Base-by-base conservation (phyloP, 2,329 filamentous ascomycete species). In the Fonsecaea multimorphosa region DNA sequence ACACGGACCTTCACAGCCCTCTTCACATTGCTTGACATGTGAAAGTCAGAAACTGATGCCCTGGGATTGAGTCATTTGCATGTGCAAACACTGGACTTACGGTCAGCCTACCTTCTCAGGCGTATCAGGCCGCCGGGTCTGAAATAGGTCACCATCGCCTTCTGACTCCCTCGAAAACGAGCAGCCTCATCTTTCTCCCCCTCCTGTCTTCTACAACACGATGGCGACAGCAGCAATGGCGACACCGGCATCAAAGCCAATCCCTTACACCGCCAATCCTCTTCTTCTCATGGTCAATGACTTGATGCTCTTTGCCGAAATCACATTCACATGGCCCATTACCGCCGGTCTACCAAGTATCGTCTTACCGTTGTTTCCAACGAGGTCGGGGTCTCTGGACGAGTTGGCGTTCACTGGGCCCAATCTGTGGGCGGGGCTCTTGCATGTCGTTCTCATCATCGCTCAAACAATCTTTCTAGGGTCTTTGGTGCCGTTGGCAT, bases 391-490 rank as follows among this genome's bases (percentile, higher is more conserved):
- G 14, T 29, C 52, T 71, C 81, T 90, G 54, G 87, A 89, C 71
- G 91, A 93, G 78, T 78, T 92, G 19, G 65, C 63, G 14, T n/a
- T 61, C 19, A 67, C 63, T 22, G 9, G 16, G 4, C 46, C 40
- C 14, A 92, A 92, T 69, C 36, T 87, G 0, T 83, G 81, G 70
- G 85, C 83, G 64, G 75, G 91, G 24, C 72, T 76, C 16, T 73
- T 90, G 5, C 90, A 93, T 71, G 34, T 80, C 2, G 60, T 90
- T 46, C 81, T 92, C 2, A 73, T 83, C 32, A 60, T 89, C 11
- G 73, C 86, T n/a, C 89, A 92, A 76, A 69, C 86, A 0, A 71
- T 72, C 0, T 90, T 91, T 73, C 73, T 92, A 8, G 14, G 89
- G 0, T 81, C 82, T 0, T 72, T 92, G 1, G 85, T 88, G 0